Conservation (phyloP, 345 rosid species). For the Eucalyptus camaldulensis region DNA sequence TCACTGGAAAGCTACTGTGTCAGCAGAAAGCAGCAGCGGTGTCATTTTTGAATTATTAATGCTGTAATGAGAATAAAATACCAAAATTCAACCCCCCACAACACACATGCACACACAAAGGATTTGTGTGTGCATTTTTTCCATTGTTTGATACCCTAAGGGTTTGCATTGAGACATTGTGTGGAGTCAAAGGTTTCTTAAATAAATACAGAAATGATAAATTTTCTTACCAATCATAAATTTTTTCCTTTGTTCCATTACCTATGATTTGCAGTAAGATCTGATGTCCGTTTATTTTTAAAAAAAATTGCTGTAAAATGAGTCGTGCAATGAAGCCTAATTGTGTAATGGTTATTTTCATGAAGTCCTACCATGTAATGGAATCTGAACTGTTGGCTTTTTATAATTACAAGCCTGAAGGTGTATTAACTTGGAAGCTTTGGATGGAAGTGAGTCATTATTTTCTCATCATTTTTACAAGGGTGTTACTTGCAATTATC, state of each 20-base stretch:
- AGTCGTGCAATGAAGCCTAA: not conserved
- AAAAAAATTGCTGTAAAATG: not conserved
- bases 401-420: not conserved
- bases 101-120: not conserved
- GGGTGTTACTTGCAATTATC: not conserved
- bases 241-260: not conserved
- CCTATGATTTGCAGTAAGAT: not conserved
- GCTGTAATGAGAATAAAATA: not conserved
- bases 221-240: not conserved
- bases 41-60: not conserved
- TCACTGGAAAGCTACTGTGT: not conserved
- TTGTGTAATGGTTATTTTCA: not conserved
- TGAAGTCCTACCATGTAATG: not conserved
- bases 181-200: not conserved
- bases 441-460: not conserved
- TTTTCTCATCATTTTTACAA: not conserved
- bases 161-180: not conserved
- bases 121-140: not conserved
- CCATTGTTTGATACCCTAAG: not conserved
- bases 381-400: not conserved
- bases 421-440: not conserved
- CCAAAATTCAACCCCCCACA: not conserved
- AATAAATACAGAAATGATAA: not conserved
- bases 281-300: not conserved
- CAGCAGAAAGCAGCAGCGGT: not conserved